Base-by-base conservation (phyloP, 768 basidiomycete genomes). In the Cantharellus cinnabarinus region DNA sequence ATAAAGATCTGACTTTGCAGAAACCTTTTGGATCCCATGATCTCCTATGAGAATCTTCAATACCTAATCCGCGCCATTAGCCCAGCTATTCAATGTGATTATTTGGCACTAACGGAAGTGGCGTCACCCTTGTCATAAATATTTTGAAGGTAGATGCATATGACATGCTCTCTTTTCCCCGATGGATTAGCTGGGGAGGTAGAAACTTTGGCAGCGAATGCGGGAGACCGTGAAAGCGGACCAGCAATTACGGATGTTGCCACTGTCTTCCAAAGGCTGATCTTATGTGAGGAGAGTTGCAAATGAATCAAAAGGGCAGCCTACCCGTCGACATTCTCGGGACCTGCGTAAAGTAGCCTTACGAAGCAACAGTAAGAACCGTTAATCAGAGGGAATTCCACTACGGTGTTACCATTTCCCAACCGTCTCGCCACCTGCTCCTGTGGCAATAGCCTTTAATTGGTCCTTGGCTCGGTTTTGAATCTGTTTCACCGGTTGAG, bases 81-180 rank as follows among this genome's bases (percentile, higher is more conserved):
- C 69, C 40, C 58, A 4, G 58, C 58, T 15, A 37, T 42, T 58
- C 41, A 56, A 56, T 3, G 1, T 59, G 15, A 2, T 42, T 52
- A 14, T 42, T 39, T 44, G 20, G 20, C 41, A 60, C 69, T 50
- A 62, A 80, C 83, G 66, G 78, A 74, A 4, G 73, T 76, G 2
- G 82, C 79, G 44, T 70, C 71, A 40, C 70, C 71, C 66, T 81
- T 80, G 67, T 86, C 77, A 66, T 80, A 84, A 10, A 84, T 78
- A 66, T 87, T 71, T 2, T 84, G 82, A 20, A 86, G 66, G 64
- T 85, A 86, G 14, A 87, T 63, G 64, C 83, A 85, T 39, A 87
- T 77, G 37, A 85, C 68, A 65, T 85, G 84, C 63, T 79, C 79
- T 57, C 78, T 68, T 3, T 10, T 10, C 41, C 77, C 73, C 20